Evolutionary conservation across 2,329 filamentous ascomycete genomes (phyloP), one percentile per base, ranked within the genome.

Genomic region (Karstenula rhodostoma): DNA sequence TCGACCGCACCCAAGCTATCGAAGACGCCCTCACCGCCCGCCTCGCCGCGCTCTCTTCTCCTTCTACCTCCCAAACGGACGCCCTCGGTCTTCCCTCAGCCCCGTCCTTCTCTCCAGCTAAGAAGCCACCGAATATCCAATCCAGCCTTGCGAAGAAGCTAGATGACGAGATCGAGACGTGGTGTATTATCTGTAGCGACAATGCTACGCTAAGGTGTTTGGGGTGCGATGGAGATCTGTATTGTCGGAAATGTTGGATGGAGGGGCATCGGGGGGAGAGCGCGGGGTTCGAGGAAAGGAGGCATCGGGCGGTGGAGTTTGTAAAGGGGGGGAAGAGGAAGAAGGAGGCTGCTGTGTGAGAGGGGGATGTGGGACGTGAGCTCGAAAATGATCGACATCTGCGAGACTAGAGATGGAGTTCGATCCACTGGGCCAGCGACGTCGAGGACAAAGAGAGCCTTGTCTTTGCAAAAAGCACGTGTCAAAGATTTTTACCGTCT

Each of bases 151-250:
- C 77, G n/a, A 74, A 72, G 50, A 81, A 78, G 71, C 87, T 88
- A 0, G 89, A 94, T 67, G 89, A 90, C 35, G 91, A 94, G 68
- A 84, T 89, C 62, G 87, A 89, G 44, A 87, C 84, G 1, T 96
- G 92, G 91, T 96, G 93, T 74, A 86, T 89, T 33, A 93, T 95
- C 10, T 96, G 93, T 73, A 87, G 90, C 49, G 91, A 93, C 60
- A 90, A 95, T 71, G 92, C 90, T 0, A 88, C 87, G 3, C 79
- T 95, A 29, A 84, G 84, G 59, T 96, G 93, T 73, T 73, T 88
- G 0, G 91, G 89, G 3, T 96, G 93, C 69, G 88, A 83, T 55
- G 81, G 80, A 1, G 85, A 94, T 65, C 81, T 92, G 43, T 96
- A 94, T 73, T 96, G 93, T 74, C 82, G 84, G 23, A 81, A 85